Evolutionary conservation across 148 eudicot species (phyloP), one percentile per base, ranked within the genome.

Genomic region (Talinum fruticosum): DNA sequence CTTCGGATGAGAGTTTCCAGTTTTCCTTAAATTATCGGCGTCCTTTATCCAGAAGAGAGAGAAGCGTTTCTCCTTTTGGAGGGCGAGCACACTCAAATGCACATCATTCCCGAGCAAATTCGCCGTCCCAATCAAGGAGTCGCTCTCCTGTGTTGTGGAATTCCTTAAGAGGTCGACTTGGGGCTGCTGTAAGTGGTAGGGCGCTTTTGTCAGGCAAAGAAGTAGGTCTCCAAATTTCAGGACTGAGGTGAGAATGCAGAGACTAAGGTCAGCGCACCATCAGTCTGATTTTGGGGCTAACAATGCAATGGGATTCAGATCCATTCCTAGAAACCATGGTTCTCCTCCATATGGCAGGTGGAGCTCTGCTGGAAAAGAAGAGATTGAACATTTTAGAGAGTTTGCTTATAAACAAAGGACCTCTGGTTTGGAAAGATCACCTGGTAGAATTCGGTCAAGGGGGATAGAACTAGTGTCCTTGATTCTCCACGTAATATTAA

Each of bases 161-260:
- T 74, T 82, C 82, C 37, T 73, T 81, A 41, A 78, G 84, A 77
- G 83, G 82, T 72, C 78, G 87, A 49, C 51, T 70, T 24, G 81
- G 66, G 69, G 75, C 79, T 65, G 75, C 79, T 65, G 87, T 84
- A 34, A 76, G 74, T 75, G 69, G 76, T 33, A 70, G 88, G 29
- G 49, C 59, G 45, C 73, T 62, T 79, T 71, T 76, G 24, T 80
- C 36, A 84, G 87, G 76, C 74, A 83, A 15, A 79, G 77, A 37
- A 87, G 85, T 78, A 84, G 87, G 83, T 87, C 89, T 64, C 89
- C 89, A 29, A 82, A 78, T 82, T 84, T 75, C 75, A 75, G 89
- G 75, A 44, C 84, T 67, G 87, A 84, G 36, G 74, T 26, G 37
- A 84, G 89, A 80, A 68, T 73, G 71, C 82, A 69, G n/a, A 78